These are phyloP conservation scores for Agastache rugosa DNA, from an alignment of 257 asterid species.

Conservation along the genomic window DNA sequence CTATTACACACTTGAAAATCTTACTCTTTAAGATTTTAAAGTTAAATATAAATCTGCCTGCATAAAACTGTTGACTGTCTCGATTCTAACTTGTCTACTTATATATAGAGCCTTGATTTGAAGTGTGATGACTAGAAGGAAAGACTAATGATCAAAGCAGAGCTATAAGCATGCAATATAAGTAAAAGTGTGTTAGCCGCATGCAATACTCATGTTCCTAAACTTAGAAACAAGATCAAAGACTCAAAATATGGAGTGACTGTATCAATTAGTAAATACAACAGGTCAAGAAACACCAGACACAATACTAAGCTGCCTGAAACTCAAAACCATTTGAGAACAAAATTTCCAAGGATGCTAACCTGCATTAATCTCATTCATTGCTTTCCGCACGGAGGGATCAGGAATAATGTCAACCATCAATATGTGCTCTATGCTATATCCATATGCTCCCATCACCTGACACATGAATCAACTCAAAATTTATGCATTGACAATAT, in stretches of 20 bases:
- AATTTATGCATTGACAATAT: slow-evolving; percentile 24
- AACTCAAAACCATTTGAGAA: slow-evolving; percentile 4
- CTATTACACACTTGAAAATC: background rate
- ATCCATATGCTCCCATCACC: slow-evolving; percentile 99
- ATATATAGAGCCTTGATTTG: background rate
- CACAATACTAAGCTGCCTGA: background rate
- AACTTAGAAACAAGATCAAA: slow-evolving; percentile 7
- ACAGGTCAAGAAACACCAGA: background rate
- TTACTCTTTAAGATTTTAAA: background rate
- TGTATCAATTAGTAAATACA: background rate
- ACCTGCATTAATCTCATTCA: slow-evolving; percentile 99
- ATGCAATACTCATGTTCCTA: background rate
- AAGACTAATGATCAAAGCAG: background rate
- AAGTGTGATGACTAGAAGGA: background rate
- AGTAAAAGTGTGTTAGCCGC: background rate
- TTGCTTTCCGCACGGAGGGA: slow-evolving; percentile 85
- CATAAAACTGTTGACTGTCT: background rate
- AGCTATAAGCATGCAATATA: background rate
- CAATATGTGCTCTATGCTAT: slow-evolving; percentile 92
- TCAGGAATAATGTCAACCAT: slow-evolving; percentile 98
- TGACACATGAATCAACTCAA: slow-evolving; percentile 44
- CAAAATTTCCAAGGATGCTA: slow-evolving; percentile 26
- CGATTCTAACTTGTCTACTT: background rate
- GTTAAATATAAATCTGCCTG: background rate
- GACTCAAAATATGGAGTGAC: background rate